These are phyloP conservation scores for Annona squamosa DNA, from an alignment of 164 flowering plant species.

Conservation along the genomic window DNA sequence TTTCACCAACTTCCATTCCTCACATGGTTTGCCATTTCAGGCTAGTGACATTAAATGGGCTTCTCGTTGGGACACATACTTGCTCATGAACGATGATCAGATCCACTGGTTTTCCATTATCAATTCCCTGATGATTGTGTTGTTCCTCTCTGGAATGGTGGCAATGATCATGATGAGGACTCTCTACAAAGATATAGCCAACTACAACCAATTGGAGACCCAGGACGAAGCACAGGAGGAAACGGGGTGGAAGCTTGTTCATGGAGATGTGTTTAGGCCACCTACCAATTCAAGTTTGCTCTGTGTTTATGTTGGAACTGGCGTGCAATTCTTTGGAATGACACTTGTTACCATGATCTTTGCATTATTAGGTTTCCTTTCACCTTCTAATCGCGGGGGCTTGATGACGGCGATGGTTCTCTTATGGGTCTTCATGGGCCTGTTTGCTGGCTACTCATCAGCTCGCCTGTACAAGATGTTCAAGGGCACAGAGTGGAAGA, in stretches of 20 bases:
- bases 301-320: slow-evolving; percentile 44
- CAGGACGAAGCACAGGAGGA: slow-evolving; percentile 47
- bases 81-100: slow-evolving; percentile 38
- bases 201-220: slow-evolving; percentile 43
- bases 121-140: slow-evolving; percentile 45
- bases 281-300: slow-evolving; percentile 32
- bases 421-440: slow-evolving; percentile 44
- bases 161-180: slow-evolving; percentile 57
- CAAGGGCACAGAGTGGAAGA: slow-evolving; percentile 39
- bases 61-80: slow-evolving; percentile 47
- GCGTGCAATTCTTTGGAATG: slow-evolving; percentile 42
- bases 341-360: slow-evolving; percentile 48
- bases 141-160: slow-evolving; percentile 47
- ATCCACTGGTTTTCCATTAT: slow-evolving; percentile 44
- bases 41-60: slow-evolving; percentile 51
- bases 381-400: slow-evolving; percentile 41
- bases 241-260: slow-evolving; percentile 39
- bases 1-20: not conserved
- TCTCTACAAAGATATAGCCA: slow-evolving; percentile 39
- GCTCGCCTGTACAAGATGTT: slow-evolving; percentile 37
- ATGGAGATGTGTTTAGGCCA: slow-evolving; percentile 39
- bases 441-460: slow-evolving; percentile 36
- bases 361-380: slow-evolving; percentile 42
- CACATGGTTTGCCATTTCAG: slow-evolving; percentile 14
- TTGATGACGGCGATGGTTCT: slow-evolving; percentile 45